Evolutionary conservation across 768 basidiomycete species (phyloP), one percentile per base, ranked within the genome.

Genomic region (Gymnopilus junonius): DNA sequence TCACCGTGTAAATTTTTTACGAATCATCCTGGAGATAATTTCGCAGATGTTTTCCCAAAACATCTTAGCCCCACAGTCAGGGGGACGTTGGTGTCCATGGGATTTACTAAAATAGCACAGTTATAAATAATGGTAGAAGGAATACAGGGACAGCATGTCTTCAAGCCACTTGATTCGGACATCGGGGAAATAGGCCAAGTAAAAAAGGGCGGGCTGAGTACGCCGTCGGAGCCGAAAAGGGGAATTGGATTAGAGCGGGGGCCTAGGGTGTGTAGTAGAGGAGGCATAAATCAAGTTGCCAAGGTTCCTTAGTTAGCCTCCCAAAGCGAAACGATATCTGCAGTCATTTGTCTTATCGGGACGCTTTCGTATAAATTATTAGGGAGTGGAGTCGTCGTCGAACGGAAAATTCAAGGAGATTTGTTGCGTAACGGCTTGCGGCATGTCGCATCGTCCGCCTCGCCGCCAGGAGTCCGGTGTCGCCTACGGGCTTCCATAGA

Each of bases 141-240:
- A 51, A 32, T 17, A 31, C n/a, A 20, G 12, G 48, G 31, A 23
- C 31, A 54, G 25, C 53, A 54, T 54, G 53, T 54, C 42, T 25
- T 21, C 1, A 39, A 37, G 34, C 43, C 58, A 51, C 43, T 59
- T 59, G 58, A 59, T 59, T 59, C 46, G 20, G 27, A 50, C 31
- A 39, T 59, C 58, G 58, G 58, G 35, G 58, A 59, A 59, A 59
- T 50, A 50, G 46, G 25, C 17, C 25, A 4, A 10, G 27, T 35
- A 29, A 17, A 20, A 29, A 14, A 31, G 12, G 48, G 4, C 11
- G 3, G 8, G 35, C 27, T 35, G 34, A 21, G 37, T 6, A 20
- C 5, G 27, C 54, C 54, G 37, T 17, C 37, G 37, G 54, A 40
- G 1, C 48, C 29, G 29, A 29, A 31, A 51, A 50, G 10, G 20